Base-by-base conservation (phyloP, 805 yeast genomes). In the Sungouiella thailandica region DNA sequence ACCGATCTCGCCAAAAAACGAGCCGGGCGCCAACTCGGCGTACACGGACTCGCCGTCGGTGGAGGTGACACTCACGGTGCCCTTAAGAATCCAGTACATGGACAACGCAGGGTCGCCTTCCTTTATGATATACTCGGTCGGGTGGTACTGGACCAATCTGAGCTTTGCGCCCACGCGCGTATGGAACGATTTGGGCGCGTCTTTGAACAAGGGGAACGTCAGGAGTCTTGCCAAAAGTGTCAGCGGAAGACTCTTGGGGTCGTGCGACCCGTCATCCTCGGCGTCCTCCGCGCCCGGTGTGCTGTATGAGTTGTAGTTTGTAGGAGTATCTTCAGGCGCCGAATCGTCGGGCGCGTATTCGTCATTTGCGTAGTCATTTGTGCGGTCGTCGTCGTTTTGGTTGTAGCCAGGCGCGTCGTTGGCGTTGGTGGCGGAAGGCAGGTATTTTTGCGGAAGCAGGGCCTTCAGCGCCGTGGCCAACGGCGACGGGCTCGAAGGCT, bases 1-100 rank as follows among this genome's bases (percentile, higher is more conserved):
- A 7, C 90, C 90, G 35, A 83, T 82, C 49, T 83, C 90, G 10
- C 93, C 93, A 52, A 83, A 83, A 43, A 79, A 81, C 14, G 80
- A 68, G 2, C 90, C 90, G 4, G 80, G 70, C 3, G 72, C 69
- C 7, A 83, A 58, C 50, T 80, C 87, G 2, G 89, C 88, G 47
- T 78, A 80, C 3, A 77, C 68, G 3, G 83, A 72, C 56, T 83
- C 90, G 18, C 87, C 89, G 50, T 83, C 93, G 1, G 83, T 72
- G 10, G 85, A 77, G 0, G 87, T 76, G 9, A 83, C 86, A n/a
- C 78, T 76, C 2, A 83, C 90, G 0, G 79, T 70, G 3, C 93
- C 93, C 47, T 82, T 73, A 11, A 83, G 55, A 24, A 83, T 78
- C 88, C 90, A 82, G 50, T 81, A 83, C 85, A 83, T 81, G 14